Conservation (phyloP, 495 filamentous ascomycete genomes). For the Hyaloscypha variabilis region DNA sequence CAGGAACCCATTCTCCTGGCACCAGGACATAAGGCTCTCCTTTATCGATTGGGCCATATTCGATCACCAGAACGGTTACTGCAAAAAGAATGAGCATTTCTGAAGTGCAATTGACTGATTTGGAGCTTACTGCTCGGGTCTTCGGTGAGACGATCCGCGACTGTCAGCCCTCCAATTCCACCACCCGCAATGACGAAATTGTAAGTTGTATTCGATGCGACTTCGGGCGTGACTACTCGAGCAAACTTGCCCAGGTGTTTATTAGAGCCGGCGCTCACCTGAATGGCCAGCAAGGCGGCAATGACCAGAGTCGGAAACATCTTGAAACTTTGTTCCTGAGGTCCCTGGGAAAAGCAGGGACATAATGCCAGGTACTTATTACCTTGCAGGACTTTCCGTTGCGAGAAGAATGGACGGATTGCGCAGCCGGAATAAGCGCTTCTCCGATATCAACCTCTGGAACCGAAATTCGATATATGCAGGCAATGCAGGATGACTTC, state of each 20-base stretch:
- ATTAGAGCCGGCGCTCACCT: too few relatives aligned
- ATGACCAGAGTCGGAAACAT: too few relatives aligned
- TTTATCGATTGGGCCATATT: slow-evolving; percentile 48
- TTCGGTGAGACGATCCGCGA: slow-evolving; percentile 49
- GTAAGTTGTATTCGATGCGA: slow-evolving; percentile 33
- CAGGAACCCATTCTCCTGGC: slow-evolving; percentile 43
- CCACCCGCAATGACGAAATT: slow-evolving; percentile 53
- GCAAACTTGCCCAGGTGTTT: slow-evolving; percentile 27
- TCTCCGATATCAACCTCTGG: too few relatives aligned
- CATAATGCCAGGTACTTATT: too few relatives aligned
- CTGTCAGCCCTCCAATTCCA: slow-evolving; percentile 48
- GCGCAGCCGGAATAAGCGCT: too few relatives aligned
- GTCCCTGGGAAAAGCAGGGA: too few relatives aligned
- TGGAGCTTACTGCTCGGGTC: slow-evolving; percentile 43
- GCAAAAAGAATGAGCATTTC: not conserved
- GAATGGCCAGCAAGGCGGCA: too few relatives aligned
- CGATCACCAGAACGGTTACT: slow-evolving; percentile 50
- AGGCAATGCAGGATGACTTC: too few relatives aligned
- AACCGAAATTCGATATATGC: too few relatives aligned
- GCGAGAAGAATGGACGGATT: too few relatives aligned
- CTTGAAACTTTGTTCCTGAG: too few relatives aligned
- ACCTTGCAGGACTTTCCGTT: too few relatives aligned
- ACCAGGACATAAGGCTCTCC: slow-evolving; percentile 24
- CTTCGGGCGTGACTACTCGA: slow-evolving; percentile 26
- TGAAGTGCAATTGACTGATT: not conserved